Evolutionary conservation across 179 eudicot genomes (phyloP).

Genomic region (Beta lomatogona): DNA sequence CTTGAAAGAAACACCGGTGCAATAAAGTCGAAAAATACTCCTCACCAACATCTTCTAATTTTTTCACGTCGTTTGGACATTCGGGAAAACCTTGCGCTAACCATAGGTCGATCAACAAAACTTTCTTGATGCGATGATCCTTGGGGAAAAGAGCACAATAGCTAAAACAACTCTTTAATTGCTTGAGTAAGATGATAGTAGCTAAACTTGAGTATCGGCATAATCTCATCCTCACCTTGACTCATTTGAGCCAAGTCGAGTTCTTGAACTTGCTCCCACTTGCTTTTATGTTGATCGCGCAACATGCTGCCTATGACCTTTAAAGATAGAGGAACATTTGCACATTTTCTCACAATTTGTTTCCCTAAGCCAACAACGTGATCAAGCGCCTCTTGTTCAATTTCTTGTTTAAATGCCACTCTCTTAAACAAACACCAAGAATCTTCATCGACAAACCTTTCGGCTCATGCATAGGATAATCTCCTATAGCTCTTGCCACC

Average conservation of each 20-base stretch:
- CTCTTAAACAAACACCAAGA: conserved; percentile 18
- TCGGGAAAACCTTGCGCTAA: no score
- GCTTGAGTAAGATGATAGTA: conserved; percentile 6
- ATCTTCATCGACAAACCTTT: conserved; percentile 13
- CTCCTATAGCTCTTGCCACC: conserved; percentile 11
- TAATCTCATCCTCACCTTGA: conserved; percentile 1
- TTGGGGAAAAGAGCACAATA: conserved; percentile 28
- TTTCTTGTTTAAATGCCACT: conserved; percentile 5
- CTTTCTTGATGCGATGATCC: no score
- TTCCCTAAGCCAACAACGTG: conserved; percentile 9
- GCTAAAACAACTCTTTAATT: conserved; percentile 24
- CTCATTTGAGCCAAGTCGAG: background rate
- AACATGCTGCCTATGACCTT: conserved; percentile 18
- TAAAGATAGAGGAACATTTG: conserved; percentile 24
- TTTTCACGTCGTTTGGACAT: background rate
- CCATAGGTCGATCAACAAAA: no score
- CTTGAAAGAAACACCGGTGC: conserved; percentile 12
- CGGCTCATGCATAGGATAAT: background rate
- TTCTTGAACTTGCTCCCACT: conserved; percentile 4
- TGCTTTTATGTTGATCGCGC: background rate
- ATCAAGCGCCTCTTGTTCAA: background rate
- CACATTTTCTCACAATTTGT: conserved; percentile 24
- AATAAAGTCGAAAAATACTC: conserved; percentile 5
- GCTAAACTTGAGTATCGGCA: conserved; percentile 10
- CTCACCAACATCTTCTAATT: conserved; percentile 8